A percentile compares a stretch with the other conserved stretches of the same genome.
phyloP scores from a whole-genome alignment of 257 asterid genomes.

The Gardenia jasminoides region DNA sequence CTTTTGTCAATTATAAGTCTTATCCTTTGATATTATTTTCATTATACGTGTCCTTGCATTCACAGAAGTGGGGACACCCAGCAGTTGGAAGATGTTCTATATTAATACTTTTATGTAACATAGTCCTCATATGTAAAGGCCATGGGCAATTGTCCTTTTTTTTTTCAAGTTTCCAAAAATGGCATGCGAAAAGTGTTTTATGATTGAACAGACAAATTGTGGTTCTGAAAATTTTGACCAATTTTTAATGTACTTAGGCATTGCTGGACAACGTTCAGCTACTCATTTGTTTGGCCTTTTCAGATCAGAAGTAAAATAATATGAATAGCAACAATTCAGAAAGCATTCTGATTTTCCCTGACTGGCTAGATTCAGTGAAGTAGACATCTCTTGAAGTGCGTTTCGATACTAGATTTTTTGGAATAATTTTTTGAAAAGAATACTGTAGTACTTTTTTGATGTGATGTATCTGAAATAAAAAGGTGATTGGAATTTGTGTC shows the following conservation, averaged over 20 bases:
- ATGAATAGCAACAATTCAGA: not conserved
- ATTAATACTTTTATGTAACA: not conserved
- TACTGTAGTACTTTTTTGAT: too few species aligned
- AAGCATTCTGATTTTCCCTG: conserved; percentile 10
- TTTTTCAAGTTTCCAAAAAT: not conserved
- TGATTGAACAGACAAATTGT: conserved; percentile 13
- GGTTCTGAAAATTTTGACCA: conserved; percentile 5
- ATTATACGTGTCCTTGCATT: not conserved
- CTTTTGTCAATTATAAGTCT: not conserved
- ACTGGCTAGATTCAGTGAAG: conserved; percentile 14
- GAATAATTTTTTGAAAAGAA: too few species aligned
- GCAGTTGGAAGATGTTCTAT: not conserved
- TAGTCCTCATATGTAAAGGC: too few species aligned
- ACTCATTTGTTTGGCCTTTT: conserved; percentile 4
- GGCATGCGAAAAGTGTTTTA: not conserved
- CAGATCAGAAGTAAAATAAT: not conserved
- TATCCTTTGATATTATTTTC: not conserved
- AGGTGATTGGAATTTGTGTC: too few species aligned
- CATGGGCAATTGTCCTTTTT: not conserved
- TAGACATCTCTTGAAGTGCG: too few species aligned
- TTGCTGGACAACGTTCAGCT: conserved; percentile 18
- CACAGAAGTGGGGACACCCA: not conserved
- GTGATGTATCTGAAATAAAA: too few species aligned
- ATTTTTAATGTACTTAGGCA: not conserved
- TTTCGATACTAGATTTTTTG: too few species aligned